Percentiles rank a stretch among this genome's conserved stretches.
These are phyloP conservation scores for Arthrinium phaeospermum DNA, from an alignment of 2,329 filamentous ascomycete genomes.

Conservation along the genomic window DNA sequence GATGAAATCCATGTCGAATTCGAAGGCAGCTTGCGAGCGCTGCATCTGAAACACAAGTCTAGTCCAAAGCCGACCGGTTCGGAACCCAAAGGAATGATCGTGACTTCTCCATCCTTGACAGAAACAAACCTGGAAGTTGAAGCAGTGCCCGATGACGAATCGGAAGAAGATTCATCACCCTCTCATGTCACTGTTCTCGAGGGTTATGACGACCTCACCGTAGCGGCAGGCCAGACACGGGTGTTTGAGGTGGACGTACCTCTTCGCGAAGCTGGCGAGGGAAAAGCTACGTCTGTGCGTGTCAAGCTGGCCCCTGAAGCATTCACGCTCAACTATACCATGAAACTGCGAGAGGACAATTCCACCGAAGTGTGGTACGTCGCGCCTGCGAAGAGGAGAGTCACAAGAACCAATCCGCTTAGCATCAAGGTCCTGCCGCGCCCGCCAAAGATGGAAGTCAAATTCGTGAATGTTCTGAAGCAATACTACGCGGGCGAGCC, in stretches of 20 bases:
- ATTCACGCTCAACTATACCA: conserved; percentile 71
- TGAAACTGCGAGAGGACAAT: conserved; percentile 55
- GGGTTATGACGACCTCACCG: conserved; percentile 66
- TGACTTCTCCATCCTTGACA: conserved; percentile 29
- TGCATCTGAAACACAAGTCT: conserved; percentile 55
- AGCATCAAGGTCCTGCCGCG: conserved; percentile 80
- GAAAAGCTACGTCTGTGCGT: conserved; percentile 67
- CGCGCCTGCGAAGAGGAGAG: conserved; percentile 48
- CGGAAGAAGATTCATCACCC: background rate
- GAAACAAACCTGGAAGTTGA: conserved; percentile 33
- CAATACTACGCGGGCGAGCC: conserved; percentile 88
- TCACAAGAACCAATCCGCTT: conserved; percentile 56
- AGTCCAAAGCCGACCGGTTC: conserved; percentile 21
- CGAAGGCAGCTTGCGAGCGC: conserved; percentile 61
- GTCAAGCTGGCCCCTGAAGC: conserved; percentile 67
- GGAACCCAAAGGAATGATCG: conserved; percentile 25
- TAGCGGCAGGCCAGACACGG: conserved; percentile 70
- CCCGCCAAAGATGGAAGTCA: conserved; percentile 88
- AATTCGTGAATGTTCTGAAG: conserved; percentile 62
- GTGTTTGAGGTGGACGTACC: conserved; percentile 75
- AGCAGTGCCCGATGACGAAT: conserved; percentile 31
- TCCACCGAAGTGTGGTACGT: conserved; percentile 57
- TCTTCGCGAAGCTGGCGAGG: conserved; percentile 82
- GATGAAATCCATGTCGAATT: conserved; percentile 60
- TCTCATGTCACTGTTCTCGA: conserved; percentile 46